Evolutionary conservation across 192 early-diverging fungal species (phyloP).

Genomic region (Martensiomyces pterosporus): DNA sequence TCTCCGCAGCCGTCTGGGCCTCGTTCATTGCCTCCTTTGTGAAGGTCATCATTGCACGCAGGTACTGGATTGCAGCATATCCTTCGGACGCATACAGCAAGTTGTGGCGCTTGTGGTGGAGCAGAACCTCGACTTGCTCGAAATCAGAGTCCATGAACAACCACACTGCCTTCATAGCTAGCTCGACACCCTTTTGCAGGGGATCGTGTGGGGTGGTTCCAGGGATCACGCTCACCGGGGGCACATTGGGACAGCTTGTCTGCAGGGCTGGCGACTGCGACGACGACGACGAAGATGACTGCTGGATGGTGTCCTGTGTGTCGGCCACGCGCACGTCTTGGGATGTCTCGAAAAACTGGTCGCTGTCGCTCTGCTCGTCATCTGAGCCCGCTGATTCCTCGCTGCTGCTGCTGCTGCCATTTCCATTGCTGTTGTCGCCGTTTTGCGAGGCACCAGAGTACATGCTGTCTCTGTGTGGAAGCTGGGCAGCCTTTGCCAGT

Average conservation of each 20-base stretch:
- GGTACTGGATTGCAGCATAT: slow-evolving; percentile 62
- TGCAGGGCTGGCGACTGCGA: background rate
- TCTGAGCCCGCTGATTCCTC: background rate
- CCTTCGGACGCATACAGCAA: slow-evolving; percentile 74
- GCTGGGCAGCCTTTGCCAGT: too few species aligned
- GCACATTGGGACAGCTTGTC: background rate
- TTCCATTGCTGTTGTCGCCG: too few species aligned
- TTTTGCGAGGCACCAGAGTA: too few species aligned
- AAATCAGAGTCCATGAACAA: slow-evolving; percentile 77
- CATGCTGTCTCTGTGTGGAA: too few species aligned
- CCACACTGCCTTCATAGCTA: slow-evolving; percentile 58
- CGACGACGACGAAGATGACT: too few species aligned
- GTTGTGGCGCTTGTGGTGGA: slow-evolving; percentile 46
- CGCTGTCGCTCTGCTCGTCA: slow-evolving; percentile 1
- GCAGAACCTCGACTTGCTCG: slow-evolving; percentile 58
- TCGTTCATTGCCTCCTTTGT: slow-evolving; percentile 61
- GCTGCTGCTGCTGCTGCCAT: too few species aligned
- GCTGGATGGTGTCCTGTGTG: background rate
- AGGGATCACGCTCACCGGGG: slow-evolving; percentile 13
- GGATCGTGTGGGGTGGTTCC: slow-evolving; percentile 33
- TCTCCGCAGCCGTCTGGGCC: slow-evolving; percentile 61
- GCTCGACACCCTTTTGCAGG: slow-evolving; percentile 56
- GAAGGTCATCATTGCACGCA: slow-evolving; percentile 76
- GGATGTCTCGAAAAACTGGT: slow-evolving; percentile 12
- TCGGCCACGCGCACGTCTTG: background rate